Base-by-base conservation (phyloP, 495 filamentous ascomycete genomes). In the Cudoniella acicularis region DNA sequence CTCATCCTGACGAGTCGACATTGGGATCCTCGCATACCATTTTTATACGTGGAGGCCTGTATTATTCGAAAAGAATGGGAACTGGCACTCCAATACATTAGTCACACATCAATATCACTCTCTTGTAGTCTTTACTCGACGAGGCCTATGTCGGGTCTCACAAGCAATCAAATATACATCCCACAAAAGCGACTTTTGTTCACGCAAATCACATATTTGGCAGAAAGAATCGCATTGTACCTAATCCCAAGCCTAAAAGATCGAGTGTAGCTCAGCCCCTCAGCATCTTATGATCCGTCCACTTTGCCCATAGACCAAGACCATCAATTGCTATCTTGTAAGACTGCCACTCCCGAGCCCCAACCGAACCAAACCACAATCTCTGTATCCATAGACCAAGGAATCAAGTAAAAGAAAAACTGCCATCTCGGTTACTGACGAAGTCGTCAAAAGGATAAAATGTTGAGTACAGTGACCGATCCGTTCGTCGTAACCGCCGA, bases 221-320 rank as follows among this genome's bases (percentile, higher is more conserved):
- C 60, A 66, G 64, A 66, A 66, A 66, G 57, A 53, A 63, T 60
- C 52, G 57, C 52, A 61, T 63, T 66, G 64, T 60, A 63, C 64
- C 54, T 63, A 66, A 63, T 66, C 54, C 53, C 64, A 63, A 59
- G 30, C 49, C 57, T 20, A 16, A 27, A 54, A 60, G 52, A 57
- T 52, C 54, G 27, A 59, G 54, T 59, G 57, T 49, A 61, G 54
- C 23, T 17, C 43, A 21, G 43, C 43, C 18, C 43, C n/a, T 46
- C 13, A 46, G 17, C 18, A 16, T 21, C 43, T n/a, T n/a, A n/a
- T 16, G 13, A 6, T 21, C 43, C n/a, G 18, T 46, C 43, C 43
- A n/a, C 43, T 21, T 46, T 46, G 43, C 43, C 36, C 43, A 46
- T 36, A 36, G 30, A 36, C 30, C 30, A 36, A 36, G 30, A 36